Percentiles rank a stretch among this genome's conserved stretches.
These are phyloP conservation scores for Ganoderma resinaceum DNA, from an alignment of 1,284 basidiomycete genomes.

Conservation along the genomic window DNA sequence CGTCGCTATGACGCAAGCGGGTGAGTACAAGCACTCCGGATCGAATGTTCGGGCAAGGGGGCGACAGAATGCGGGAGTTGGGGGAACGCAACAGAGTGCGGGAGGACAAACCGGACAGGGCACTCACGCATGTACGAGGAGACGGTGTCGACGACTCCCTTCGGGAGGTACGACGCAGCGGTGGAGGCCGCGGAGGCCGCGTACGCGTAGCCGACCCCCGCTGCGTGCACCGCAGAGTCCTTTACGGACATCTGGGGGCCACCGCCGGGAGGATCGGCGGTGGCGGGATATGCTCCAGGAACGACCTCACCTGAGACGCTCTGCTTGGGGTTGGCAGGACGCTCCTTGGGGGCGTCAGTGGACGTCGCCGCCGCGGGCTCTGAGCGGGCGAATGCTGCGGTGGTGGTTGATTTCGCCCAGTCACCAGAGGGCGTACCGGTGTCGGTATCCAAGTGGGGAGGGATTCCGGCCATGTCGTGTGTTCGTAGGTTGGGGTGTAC, in stretches of 20 bases:
- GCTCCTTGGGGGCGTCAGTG: conserved; percentile 24
- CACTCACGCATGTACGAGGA: conserved; percentile 39
- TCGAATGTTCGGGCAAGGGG: not conserved
- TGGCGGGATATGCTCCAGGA: conserved; percentile 38
- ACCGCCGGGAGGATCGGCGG: conserved; percentile 17
- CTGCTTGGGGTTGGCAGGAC: conserved; percentile 16
- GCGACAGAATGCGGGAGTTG: not conserved
- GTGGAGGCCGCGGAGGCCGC: conserved; percentile 33
- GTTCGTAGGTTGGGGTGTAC: not conserved
- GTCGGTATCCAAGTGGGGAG: conserved; percentile 34
- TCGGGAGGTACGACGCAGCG: conserved; percentile 37
- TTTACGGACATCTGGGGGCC: conserved; percentile 8
- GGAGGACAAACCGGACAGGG: not conserved
- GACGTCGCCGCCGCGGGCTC: conserved; percentile 30
- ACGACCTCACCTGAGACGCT: conserved; percentile 31
- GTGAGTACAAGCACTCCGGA: not conserved
- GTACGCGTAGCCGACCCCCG: conserved; percentile 25
- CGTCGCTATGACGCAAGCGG: conserved; percentile 8
- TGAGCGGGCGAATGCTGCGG: conserved; percentile 35
- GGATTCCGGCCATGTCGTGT: conserved; percentile 37
- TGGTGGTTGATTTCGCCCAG: conserved; percentile 41
- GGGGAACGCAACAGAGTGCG: too few relatives aligned
- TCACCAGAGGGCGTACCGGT: conserved; percentile 39
- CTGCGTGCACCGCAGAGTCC: conserved; percentile 23
- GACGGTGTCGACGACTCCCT: conserved; percentile 37